Evolutionary conservation across 495 filamentous ascomycete species (phyloP), one percentile per base, ranked within the genome.

Genomic region (Neurospora discreta): DNA sequence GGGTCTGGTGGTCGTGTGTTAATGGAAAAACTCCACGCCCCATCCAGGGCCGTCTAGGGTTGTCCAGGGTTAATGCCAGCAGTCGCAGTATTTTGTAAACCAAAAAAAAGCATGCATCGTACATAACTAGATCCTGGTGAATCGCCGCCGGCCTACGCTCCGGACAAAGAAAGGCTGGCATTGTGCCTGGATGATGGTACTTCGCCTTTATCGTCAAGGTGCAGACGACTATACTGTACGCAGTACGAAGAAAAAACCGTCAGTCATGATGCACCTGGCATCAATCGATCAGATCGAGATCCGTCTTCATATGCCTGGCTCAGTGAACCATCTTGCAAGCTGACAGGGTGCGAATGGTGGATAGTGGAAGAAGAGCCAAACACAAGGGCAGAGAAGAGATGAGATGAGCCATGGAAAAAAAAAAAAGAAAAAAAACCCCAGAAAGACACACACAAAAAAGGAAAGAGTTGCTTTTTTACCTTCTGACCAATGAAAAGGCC

Each of bases 401-500:
- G 69, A 68, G 68, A 67, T 44, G 71, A 75, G 60, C 41, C 15
- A 18, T 38, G 38, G n/a, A n/a, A n/a, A n/a, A n/a, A n/a, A n/a
- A n/a, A n/a, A n/a, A n/a, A n/a, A n/a, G n/a, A n/a, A n/a, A n/a
- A n/a, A n/a, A n/a, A n/a, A n/a, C n/a, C n/a, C n/a, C n/a, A n/a
- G n/a, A n/a, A n/a, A n/a, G n/a, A n/a, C n/a, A n/a, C n/a, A n/a
- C n/a, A n/a, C n/a, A n/a, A 40, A 10, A 42, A 43, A 67, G 46
- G 40, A 43, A 71, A 38, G 20, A 75, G 70, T 75, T 71, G 69
- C 71, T 43, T 36, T 30, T 36, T 68, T 36, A 40, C 44, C 38
- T 40, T 65, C 68, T 71, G 73, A 60, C 74, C 72, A 76, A 76
- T 74, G 38, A 44, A 42, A 43, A 41, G 36, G 52, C 42, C 9